Evolutionary conservation across 495 filamentous ascomycete species (phyloP), one percentile per base, ranked within the genome.

Genomic region (Staphylotrichum tortipilum): DNA sequence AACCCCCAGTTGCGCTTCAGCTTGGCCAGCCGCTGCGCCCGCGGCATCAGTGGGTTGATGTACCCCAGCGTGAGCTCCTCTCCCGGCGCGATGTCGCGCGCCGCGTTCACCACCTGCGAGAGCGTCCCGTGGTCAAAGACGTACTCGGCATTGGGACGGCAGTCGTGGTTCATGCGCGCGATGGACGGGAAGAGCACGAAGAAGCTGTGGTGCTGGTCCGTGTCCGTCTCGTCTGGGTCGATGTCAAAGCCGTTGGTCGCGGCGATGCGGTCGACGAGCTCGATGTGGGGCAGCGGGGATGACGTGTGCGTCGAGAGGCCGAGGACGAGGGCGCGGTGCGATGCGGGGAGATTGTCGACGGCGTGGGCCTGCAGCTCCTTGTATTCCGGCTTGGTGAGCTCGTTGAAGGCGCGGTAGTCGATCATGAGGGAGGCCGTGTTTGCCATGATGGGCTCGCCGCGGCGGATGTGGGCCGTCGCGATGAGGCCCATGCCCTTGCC

Each of bases 121-220:
- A 72, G 63, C 1, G 58, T 53, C 6, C 40, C 47, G 30, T 63
- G 50, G 23, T 67, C 63, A 37, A 67, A 72, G 47, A 59, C 63
- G 62, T 74, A 72, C 33, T 68, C 68, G 10, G 65, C 67, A 31
- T 70, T 72, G 7, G 69, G 65, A 0, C 68, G 67, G 50, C 69
- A 74, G 54, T 67, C 69, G 53, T 74, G 70, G 51, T 74, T 74
- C 49, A 70, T 52, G 31, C 70, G 59, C 5, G 68, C 65, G 45
- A 71, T 59, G 23, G 59, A 55, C 28, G 64, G 61, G 54, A 65
- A 66, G 19, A 66, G 44, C 18, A 58, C 55, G 41, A 56, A 62
- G 40, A 64, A 64, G 47, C 42, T 33, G 34, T 62, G 26, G 50
- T 62, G 49, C 29, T 64, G 31, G 44, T 64, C 56, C 9, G 42